phyloP scores from a whole-genome alignment of 148 eudicot species.

The Rhododendron molle region DNA sequence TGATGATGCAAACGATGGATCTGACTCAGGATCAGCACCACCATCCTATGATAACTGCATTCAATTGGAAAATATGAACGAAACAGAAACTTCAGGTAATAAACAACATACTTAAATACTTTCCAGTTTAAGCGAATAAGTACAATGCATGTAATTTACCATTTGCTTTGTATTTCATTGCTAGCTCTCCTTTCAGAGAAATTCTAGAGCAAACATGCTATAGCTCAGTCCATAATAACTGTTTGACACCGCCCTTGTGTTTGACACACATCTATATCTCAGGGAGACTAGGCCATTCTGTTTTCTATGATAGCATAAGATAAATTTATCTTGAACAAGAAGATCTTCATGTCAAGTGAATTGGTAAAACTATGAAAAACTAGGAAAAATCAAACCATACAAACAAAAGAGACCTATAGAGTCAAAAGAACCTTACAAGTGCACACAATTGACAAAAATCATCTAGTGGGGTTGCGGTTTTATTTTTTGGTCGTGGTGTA shows the following conservation, averaged over 20 bases:
- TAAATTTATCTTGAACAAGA: neutral
- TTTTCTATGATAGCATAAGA: neutral
- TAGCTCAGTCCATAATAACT: neutral
- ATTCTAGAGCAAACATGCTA: neutral
- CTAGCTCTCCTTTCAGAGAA: neutral
- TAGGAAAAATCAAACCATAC: neutral
- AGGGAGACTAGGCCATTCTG: neutral
- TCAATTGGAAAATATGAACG: neutral
- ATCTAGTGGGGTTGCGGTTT: too few relatives aligned
- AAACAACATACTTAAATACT: neutral
- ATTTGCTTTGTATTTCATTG: neutral
- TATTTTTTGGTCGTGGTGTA: neutral
- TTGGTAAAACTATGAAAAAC: neutral
- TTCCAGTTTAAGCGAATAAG: neutral
- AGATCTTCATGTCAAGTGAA: neutral
- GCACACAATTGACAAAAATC: neutral
- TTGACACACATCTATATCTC: neutral
- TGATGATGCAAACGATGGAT: neutral
- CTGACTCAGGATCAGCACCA: neutral
- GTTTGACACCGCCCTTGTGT: neutral
- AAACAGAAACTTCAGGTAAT: constrained; percentile 4
- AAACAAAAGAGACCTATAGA: neutral
- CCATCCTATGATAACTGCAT: neutral
- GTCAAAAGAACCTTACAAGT: neutral
- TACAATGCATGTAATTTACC: neutral